Percentiles rank a stretch among this genome's conserved stretches.
These are phyloP conservation scores for Blastobotrys aristatus DNA, from an alignment of 1,139 yeast genomes.

Conservation along the genomic window DNA sequence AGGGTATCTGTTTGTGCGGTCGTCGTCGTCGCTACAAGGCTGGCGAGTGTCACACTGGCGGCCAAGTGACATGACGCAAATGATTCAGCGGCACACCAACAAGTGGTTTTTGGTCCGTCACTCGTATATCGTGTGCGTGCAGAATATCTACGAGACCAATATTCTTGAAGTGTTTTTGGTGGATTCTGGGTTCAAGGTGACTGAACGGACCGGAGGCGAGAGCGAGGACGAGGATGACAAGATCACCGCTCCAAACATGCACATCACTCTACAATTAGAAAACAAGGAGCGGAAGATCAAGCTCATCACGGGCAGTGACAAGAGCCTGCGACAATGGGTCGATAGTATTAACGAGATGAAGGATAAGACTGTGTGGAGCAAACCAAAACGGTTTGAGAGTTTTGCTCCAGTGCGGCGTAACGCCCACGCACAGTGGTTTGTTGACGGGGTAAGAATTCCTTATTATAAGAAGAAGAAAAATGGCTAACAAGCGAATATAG, in stretches of 20 bases:
- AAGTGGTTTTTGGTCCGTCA: slow-evolving; percentile 89
- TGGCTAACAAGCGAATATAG: neutral
- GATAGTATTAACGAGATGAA: slow-evolving; percentile 68
- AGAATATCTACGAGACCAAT: slow-evolving; percentile 78
- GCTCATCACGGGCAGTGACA: slow-evolving; percentile 66
- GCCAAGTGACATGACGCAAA: slow-evolving; percentile 59
- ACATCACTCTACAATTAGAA: slow-evolving; percentile 57
- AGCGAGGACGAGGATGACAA: slow-evolving; percentile 11
- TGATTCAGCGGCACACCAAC: slow-evolving; percentile 83
- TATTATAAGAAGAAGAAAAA: slow-evolving; percentile 7
- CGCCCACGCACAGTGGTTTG: slow-evolving; percentile 94
- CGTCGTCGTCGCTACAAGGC: slow-evolving; percentile 83
- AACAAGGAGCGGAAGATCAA: slow-evolving; percentile 76
- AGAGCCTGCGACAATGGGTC: slow-evolving; percentile 72
- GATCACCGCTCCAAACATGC: slow-evolving; percentile 16
- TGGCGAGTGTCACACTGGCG: slow-evolving; percentile 93
- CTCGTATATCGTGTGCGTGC: slow-evolving; percentile 79
- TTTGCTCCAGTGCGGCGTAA: slow-evolving; percentile 88
- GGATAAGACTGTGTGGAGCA: slow-evolving; percentile 64
- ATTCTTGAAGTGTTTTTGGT: slow-evolving; percentile 88
- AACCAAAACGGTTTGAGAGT: slow-evolving; percentile 70
- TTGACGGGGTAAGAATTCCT: slow-evolving; percentile 53
- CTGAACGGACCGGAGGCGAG: slow-evolving; percentile 17
- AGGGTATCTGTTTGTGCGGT: slow-evolving; percentile 73
- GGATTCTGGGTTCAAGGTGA: slow-evolving; percentile 61